Evolutionary conservation across 148 eudicot genomes (phyloP).

Genomic region (Heliamphora exappendiculata): DNA sequence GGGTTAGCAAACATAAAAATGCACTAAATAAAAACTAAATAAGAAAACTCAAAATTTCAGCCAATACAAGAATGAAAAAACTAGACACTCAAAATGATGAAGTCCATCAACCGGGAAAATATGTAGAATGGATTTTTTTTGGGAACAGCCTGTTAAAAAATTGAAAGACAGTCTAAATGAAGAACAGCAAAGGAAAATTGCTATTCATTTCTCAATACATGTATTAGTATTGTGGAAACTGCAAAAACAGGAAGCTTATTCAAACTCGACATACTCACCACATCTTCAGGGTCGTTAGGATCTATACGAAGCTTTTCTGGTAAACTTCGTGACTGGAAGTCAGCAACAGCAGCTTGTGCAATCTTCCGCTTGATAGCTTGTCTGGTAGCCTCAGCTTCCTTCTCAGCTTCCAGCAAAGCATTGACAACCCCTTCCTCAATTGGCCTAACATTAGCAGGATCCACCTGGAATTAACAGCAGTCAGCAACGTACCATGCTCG

Average conservation of each 20-base stretch:
- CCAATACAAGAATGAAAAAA: background rate
- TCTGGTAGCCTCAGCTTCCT: conserved; percentile 88
- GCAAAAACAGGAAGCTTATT: background rate
- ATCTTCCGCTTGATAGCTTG: conserved; percentile 90
- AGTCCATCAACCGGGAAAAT: background rate
- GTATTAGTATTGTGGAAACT: background rate
- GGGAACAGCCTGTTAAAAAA: background rate
- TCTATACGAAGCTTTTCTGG: conserved; percentile 85
- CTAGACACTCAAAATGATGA: background rate
- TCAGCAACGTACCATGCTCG: background rate
- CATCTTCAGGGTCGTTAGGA: conserved; percentile 93
- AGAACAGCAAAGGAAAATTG: background rate
- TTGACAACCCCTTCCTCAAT: conserved; percentile 51
- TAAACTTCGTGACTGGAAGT: conserved; percentile 53
- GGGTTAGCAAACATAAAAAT: background rate
- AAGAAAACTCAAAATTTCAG: background rate
- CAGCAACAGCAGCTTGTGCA: conserved; percentile 77
- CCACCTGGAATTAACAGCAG: conserved; percentile 48
- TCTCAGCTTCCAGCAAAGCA: conserved; percentile 75
- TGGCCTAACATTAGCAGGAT: conserved; percentile 77
- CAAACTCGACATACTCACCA: conserved; percentile 49
- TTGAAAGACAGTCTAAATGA: background rate
- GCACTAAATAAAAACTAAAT: background rate
- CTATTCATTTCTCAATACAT: background rate
- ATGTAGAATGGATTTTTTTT: background rate